phyloP scores from a whole-genome alignment of 2,329 filamentous ascomycete genomes.

The Endoconidiophora laricicola region DNA sequence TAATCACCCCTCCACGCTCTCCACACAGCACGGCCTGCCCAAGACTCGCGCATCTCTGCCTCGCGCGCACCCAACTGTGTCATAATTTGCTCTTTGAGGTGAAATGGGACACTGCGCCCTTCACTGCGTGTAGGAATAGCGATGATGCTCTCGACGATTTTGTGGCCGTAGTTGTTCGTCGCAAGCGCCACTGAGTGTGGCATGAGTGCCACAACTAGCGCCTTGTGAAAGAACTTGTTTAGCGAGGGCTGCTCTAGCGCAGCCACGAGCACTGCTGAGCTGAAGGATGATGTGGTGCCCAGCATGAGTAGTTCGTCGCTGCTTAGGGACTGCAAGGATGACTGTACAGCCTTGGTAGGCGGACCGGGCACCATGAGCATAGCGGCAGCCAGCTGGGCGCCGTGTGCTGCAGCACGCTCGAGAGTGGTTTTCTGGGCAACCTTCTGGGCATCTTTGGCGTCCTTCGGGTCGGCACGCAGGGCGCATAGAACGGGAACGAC shows the following conservation, averaged over 20 bases:
- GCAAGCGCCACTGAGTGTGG: conserved; percentile 31
- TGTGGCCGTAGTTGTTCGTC: conserved; percentile 33
- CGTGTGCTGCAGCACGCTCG: conserved; percentile 36
- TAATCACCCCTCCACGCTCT: conserved; percentile 40
- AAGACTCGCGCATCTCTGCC: conserved; percentile 32
- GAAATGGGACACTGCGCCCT: conserved; percentile 33
- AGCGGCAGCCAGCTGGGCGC: conserved; percentile 62
- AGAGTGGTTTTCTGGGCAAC: conserved; percentile 6
- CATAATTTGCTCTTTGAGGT: conserved; percentile 41
- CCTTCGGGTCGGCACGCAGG: conserved; percentile 22
- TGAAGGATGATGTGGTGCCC: conserved; percentile 36
- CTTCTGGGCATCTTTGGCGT: conserved; percentile 16
- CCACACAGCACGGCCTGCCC: conserved; percentile 40
- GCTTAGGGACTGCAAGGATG: conserved; percentile 46
- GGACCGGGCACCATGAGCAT: conserved; percentile 60
- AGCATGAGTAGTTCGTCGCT: conserved; percentile 43
- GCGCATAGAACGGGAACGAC: conserved; percentile 34
- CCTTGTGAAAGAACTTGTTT: conserved; percentile 39
- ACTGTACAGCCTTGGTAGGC: conserved; percentile 54
- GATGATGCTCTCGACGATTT: conserved; percentile 32
- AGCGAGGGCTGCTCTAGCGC: conserved; percentile 31
- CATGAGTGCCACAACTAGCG: conserved; percentile 30
- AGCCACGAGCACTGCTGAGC: conserved; percentile 32
- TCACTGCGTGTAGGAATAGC: conserved; percentile 32
- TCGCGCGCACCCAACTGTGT: conserved; percentile 30